Conservation (phyloP, 2,329 filamentous ascomycete genomes). For the Talaromyces marneffei region DNA sequence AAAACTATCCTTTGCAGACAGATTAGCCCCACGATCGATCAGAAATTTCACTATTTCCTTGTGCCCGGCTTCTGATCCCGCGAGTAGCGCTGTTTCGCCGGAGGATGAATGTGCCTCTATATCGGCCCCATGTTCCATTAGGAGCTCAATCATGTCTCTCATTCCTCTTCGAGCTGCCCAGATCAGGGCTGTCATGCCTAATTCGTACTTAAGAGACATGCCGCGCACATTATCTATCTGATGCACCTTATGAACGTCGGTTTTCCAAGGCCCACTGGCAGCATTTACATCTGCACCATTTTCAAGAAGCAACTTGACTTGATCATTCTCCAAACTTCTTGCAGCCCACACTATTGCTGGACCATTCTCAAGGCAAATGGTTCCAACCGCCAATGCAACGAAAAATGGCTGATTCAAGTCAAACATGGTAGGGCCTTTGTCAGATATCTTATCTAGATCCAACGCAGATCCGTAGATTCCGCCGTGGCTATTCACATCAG, state of each 20-base stretch:
- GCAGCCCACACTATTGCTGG: neutral
- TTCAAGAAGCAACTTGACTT: neutral
- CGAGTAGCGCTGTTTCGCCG: neutral
- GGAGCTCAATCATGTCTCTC: neutral
- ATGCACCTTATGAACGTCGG: neutral
- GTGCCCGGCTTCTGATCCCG: neutral
- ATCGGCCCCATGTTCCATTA: slow-evolving; percentile 2
- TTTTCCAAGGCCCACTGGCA: neutral
- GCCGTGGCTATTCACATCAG: neutral
- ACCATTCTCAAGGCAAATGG: neutral
- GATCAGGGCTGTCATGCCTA: slow-evolving; percentile 4
- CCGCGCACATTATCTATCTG: neutral
- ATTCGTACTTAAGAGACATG: neutral
- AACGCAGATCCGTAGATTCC: neutral
- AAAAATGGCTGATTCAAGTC: neutral
- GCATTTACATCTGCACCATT: neutral
- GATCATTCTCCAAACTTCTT: neutral
- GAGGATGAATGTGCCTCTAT: neutral
- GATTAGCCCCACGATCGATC: neutral
- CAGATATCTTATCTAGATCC: neutral
- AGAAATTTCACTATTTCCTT: neutral
- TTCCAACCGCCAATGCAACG: neutral
- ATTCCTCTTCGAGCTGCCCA: slow-evolving; percentile 5
- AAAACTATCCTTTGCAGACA: neutral
- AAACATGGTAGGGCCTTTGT: neutral